phyloP scores from a whole-genome alignment of 2,329 filamentous ascomycete genomes.

The Aspergillus unguis region DNA sequence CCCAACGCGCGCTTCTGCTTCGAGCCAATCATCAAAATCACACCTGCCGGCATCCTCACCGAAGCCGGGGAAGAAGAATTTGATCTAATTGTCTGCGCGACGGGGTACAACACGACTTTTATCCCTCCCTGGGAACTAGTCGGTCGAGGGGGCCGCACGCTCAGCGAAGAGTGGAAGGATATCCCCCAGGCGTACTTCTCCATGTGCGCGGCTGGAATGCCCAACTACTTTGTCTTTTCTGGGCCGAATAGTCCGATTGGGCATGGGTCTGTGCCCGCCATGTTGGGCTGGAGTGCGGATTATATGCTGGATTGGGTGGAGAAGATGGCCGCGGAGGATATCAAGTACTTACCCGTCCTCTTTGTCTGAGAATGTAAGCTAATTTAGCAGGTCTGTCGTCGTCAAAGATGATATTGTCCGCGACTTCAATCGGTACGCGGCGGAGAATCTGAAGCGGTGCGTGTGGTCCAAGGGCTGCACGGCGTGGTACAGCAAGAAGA shows the following conservation, averaged over 20 bases:
- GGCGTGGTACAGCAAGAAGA: conserved; percentile 24
- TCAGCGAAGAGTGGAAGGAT: conserved; percentile 23
- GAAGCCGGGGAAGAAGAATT: conserved; percentile 21
- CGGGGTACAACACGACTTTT: conserved; percentile 42
- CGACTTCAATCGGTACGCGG: conserved; percentile 22
- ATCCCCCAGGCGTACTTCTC: conserved; percentile 25
- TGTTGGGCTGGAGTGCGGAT: conserved; percentile 17
- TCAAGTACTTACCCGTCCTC: conserved; percentile 8
- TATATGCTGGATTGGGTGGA: conserved; percentile 28
- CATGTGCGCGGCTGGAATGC: conserved; percentile 19
- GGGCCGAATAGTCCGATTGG: conserved; percentile 23
- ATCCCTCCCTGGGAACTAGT: conserved; percentile 35
- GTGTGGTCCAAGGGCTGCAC: conserved; percentile 28
- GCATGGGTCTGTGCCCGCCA: conserved; percentile 22
- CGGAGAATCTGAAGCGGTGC: conserved; percentile 21
- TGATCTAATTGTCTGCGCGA: conserved; percentile 38
- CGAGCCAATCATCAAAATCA: conserved; percentile 23
- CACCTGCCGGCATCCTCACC: conserved; percentile 19
- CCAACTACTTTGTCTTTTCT: conserved; percentile 31
- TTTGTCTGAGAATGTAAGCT: neutral
- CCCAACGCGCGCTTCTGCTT: conserved; percentile 22
- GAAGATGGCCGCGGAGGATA: conserved; percentile 24
- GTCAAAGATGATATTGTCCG: conserved; percentile 18
- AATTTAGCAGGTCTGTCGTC: conserved; percentile 10
- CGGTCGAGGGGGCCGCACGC: conserved; percentile 23